phyloP scores from a whole-genome alignment of 1,284 basidiomycete genomes.

The Tetrapyrgos nigripes region DNA sequence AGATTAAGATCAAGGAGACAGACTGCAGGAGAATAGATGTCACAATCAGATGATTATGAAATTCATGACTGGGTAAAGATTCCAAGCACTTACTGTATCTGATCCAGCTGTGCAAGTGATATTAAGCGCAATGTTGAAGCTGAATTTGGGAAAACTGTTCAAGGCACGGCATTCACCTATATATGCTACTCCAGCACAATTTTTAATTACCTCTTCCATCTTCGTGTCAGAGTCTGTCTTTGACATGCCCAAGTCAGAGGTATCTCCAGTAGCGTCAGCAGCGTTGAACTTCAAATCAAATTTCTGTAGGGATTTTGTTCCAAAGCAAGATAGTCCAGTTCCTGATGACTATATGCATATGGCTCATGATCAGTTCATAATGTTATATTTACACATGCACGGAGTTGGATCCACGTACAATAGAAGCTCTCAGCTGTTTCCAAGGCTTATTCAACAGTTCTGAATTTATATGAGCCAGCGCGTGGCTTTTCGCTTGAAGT shows the following conservation, averaged over 20 bases:
- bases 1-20: conserved; percentile 24
- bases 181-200: conserved; percentile 25
- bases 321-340: conserved; percentile 21
- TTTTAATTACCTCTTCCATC: conserved; percentile 25
- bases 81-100: conserved; percentile 34
- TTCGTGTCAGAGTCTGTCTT: neutral
- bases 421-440: conserved; percentile 19
- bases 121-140: no score
- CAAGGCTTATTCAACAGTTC: conserved; percentile 27
- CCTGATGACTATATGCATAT: conserved; percentile 20
- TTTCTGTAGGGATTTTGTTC: conserved; percentile 19
- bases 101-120: conserved; percentile 28
- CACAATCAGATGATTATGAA: no score
- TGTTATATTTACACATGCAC: neutral
- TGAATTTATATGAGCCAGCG: conserved; percentile 17
- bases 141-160: no score
- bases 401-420: conserved; percentile 16
- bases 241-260: neutral
- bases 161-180: conserved; percentile 19
- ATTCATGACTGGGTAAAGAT: neutral
- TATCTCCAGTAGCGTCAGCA: neutral
- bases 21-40: conserved; percentile 17
- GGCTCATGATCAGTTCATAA: neutral
- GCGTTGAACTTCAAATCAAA: neutral
- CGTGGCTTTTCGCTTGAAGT: conserved; percentile 33